Evolutionary conservation across 2,329 filamentous ascomycete species (phyloP).

Genomic region (Raffaelea deltoideospora): DNA sequence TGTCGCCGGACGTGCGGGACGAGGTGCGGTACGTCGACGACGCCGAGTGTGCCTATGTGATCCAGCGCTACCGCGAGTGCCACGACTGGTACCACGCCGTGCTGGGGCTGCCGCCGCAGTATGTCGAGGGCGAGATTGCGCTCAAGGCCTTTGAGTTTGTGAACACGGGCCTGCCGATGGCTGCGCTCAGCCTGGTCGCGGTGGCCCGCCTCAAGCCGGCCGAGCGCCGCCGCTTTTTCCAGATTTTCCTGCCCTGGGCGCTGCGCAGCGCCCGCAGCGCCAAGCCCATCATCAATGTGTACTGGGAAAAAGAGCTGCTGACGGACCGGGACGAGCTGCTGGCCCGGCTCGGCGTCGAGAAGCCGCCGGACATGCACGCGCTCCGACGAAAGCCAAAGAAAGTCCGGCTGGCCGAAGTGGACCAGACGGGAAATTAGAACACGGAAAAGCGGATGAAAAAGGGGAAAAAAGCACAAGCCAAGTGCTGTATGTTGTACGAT

Average conservation of each 20-base stretch:
- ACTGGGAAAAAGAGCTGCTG: conserved; percentile 91
- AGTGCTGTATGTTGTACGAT: too few species aligned
- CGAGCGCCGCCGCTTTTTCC: conserved; percentile 61
- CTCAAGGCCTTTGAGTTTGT: conserved; percentile 96
- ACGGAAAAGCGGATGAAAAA: too few species aligned
- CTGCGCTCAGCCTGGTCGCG: conserved; percentile 69
- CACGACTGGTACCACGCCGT: conserved; percentile 97
- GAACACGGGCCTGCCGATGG: conserved; percentile 92
- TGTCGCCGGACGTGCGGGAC: conserved; percentile 78
- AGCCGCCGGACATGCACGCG: conserved; percentile 69
- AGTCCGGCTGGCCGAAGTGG: neutral
- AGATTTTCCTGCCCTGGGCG: conserved; percentile 80
- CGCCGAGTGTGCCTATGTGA: conserved; percentile 91
- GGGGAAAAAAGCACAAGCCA: too few species aligned
- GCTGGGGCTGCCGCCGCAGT: conserved; percentile 76
- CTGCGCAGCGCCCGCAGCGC: conserved; percentile 62
- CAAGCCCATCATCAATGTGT: conserved; percentile 83
- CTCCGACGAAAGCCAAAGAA: conserved; percentile 41
- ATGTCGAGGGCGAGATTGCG: conserved; percentile 94
- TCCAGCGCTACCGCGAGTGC: conserved; percentile 94
- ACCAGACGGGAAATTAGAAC: too few species aligned
- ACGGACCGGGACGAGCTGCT: conserved; percentile 67
- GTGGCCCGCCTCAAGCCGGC: conserved; percentile 74
- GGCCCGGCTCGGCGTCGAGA: conserved; percentile 64
- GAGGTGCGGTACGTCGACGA: conserved; percentile 83